These are phyloP conservation scores for Aureobasidium musti DNA, from an alignment of 2,329 filamentous ascomycete genomes.

Conservation along the genomic window DNA sequence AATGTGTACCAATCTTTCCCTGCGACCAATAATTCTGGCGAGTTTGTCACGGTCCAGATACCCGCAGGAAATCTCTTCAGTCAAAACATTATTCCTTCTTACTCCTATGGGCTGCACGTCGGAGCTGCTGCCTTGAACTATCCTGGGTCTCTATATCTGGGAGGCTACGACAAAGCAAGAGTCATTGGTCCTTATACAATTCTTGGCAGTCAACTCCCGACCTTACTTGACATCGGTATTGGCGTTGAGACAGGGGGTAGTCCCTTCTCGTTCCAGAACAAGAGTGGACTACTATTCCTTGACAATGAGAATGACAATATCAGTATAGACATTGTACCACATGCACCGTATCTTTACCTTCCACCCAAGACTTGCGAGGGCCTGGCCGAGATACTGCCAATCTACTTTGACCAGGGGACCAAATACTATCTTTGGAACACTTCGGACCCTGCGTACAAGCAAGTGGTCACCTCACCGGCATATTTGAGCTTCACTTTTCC, in stretches of 20 bases:
- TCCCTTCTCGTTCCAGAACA: constrained; percentile 19
- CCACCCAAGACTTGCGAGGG: constrained; percentile 38
- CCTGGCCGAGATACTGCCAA: constrained; percentile 37
- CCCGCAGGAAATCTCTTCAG: constrained; percentile 28
- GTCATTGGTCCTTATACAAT: constrained; percentile 38
- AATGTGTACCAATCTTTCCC: not conserved
- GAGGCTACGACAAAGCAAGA: constrained; percentile 43
- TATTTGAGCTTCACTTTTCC: constrained; percentile 48
- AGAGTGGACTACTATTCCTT: not conserved
- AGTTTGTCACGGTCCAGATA: not conserved
- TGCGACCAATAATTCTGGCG: not conserved
- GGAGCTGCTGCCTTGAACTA: constrained; percentile 40
- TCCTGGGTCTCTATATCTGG: constrained; percentile 39
- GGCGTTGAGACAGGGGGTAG: constrained; percentile 32
- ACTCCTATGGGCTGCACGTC: constrained; percentile 41
- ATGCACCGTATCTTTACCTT: constrained; percentile 37
- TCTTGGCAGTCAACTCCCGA: constrained; percentile 30
- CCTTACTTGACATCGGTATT: constrained; percentile 32
- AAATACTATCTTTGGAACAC: constrained; percentile 40
- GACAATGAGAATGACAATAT: not conserved
- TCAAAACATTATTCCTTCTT: constrained; percentile 34
- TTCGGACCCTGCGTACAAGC: constrained; percentile 38
- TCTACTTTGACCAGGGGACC: constrained; percentile 34
- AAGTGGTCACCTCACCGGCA: constrained; percentile 47
- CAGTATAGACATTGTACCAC: constrained; percentile 29